A percentile compares a stretch with the other conserved stretches of the same genome.
Evolutionary conservation across 1,139 yeast genomes (phyloP).

Genomic region (Pichia sp.): DNA sequence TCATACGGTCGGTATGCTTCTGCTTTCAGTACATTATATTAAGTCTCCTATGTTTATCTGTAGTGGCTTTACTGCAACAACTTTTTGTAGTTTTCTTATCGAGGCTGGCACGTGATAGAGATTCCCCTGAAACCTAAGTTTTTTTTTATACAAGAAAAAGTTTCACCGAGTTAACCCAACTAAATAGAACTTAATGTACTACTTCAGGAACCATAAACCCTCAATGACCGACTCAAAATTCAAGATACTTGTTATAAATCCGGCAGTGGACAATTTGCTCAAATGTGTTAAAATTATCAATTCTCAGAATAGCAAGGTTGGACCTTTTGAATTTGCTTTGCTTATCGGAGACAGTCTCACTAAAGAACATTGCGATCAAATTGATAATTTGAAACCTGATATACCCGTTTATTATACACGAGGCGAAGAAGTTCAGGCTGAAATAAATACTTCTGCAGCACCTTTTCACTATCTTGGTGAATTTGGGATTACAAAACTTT

Average conservation of each 20-base stretch:
- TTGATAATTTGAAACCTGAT: conserved; percentile 9
- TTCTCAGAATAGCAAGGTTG: conserved; percentile 45
- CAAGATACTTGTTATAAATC: conserved; percentile 39
- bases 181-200: too few relatives aligned
- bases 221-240: conserved; percentile 4
- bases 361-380: neutral
- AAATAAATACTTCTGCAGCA: neutral
- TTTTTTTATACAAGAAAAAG: too few relatives aligned
- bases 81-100: too few relatives aligned
- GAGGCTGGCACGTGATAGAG: too few relatives aligned
- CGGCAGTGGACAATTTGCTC: conserved; percentile 34
- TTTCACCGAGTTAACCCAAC: too few relatives aligned
- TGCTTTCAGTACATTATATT: conserved; percentile 31
- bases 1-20: conserved; percentile 23
- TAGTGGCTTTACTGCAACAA: too few relatives aligned
- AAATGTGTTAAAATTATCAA: conserved; percentile 43
- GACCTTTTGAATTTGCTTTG: conserved; percentile 55
- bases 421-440: conserved; percentile 9
- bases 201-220: too few relatives aligned
- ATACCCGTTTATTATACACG: conserved; percentile 19
- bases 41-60: conserved; percentile 6
- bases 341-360: conserved; percentile 43
- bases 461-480: conserved; percentile 24
- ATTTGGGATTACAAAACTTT: conserved; percentile 34
- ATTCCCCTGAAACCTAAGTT: too few relatives aligned